phyloP scores from a whole-genome alignment of 108 stramenopile species.

The Cyclostephanos tholiformis region DNA sequence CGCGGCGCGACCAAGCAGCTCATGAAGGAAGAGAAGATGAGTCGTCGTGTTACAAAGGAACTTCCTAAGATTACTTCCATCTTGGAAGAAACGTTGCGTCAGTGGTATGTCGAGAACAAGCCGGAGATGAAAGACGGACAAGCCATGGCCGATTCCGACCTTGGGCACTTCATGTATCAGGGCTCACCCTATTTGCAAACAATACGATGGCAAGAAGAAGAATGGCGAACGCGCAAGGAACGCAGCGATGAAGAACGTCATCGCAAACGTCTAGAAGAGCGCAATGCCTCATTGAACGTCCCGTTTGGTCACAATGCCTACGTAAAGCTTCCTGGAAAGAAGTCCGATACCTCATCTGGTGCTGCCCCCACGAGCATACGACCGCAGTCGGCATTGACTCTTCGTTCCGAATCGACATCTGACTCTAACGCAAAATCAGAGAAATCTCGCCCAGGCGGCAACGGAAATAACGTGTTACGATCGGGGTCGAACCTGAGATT shows the following conservation, averaged over 20 bases:
- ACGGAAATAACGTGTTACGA: not conserved
- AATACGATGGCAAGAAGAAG: slow-evolving; percentile 79
- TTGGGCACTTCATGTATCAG: slow-evolving; percentile 70
- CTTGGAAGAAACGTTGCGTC: slow-evolving; percentile 63
- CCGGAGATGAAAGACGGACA: slow-evolving; percentile 51
- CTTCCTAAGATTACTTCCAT: slow-evolving; percentile 73
- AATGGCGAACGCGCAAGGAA: slow-evolving; percentile 82
- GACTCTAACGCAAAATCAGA: not conserved
- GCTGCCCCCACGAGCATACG: not conserved
- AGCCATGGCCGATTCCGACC: slow-evolving; percentile 17
- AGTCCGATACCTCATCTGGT: slow-evolving; percentile 2
- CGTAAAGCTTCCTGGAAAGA: slow-evolving; percentile 40
- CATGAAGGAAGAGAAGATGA: slow-evolving; percentile 94
- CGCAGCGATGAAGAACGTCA: slow-evolving; percentile 66
- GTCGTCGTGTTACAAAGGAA: slow-evolving; percentile 80
- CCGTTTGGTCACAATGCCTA: slow-evolving; percentile 37
- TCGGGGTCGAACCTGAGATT: slow-evolving; percentile 10
- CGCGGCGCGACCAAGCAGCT: slow-evolving; percentile 87
- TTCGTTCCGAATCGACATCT: slow-evolving; percentile 22
- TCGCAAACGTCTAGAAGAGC: slow-evolving; percentile 76
- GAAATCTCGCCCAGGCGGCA: not conserved
- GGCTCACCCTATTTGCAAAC: slow-evolving; percentile 63
- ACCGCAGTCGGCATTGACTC: slow-evolving; percentile 34
- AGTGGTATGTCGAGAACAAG: slow-evolving; percentile 63
- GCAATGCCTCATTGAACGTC: slow-evolving; percentile 19